Evolutionary conservation across 164 flowering plant species (phyloP).

Genomic region (Liriodendron chinense): DNA sequence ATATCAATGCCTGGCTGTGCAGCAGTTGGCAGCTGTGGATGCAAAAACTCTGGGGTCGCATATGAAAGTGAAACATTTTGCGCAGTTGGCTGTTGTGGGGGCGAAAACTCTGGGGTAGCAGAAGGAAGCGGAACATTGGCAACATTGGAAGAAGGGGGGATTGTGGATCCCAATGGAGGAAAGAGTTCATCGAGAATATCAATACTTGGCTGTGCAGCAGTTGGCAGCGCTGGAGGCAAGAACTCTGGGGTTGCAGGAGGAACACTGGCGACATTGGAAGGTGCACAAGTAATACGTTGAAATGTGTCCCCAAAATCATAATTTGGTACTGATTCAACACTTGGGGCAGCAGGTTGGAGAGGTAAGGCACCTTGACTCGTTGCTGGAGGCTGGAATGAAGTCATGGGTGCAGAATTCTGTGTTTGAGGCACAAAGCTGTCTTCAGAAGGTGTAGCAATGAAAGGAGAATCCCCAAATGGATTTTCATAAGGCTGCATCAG

Average conservation of each 20-base stretch:
- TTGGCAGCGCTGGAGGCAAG: neutral
- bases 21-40: slow-evolving; percentile 39
- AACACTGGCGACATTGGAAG: slow-evolving; percentile 22
- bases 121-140: neutral
- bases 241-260: slow-evolving; percentile 39
- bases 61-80: slow-evolving; percentile 25
- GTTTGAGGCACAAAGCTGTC: slow-evolving; percentile 28
- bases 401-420: slow-evolving; percentile 28
- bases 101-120: slow-evolving; percentile 10
- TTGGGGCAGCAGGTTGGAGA: slow-evolving; percentile 25
- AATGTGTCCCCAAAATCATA: slow-evolving; percentile 49
- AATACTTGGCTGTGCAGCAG: neutral
- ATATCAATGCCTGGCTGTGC: slow-evolving; percentile 34
- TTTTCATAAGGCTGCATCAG: slow-evolving; percentile 68
- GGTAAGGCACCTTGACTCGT: slow-evolving; percentile 26
- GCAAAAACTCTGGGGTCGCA: slow-evolving; percentile 33
- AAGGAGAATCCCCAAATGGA: slow-evolving; percentile 95
- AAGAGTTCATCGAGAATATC: neutral
- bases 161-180: neutral
- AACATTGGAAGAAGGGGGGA: neutral
- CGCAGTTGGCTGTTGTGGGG: slow-evolving; percentile 13
- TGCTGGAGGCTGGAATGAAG: slow-evolving; percentile 33
- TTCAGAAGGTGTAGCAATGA: slow-evolving; percentile 66
- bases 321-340: slow-evolving; percentile 24
- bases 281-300: slow-evolving; percentile 34